These are phyloP conservation scores for Oryza meridionalis DNA, from an alignment of 176 grass and related monocot genomes.

Conservation along the genomic window DNA sequence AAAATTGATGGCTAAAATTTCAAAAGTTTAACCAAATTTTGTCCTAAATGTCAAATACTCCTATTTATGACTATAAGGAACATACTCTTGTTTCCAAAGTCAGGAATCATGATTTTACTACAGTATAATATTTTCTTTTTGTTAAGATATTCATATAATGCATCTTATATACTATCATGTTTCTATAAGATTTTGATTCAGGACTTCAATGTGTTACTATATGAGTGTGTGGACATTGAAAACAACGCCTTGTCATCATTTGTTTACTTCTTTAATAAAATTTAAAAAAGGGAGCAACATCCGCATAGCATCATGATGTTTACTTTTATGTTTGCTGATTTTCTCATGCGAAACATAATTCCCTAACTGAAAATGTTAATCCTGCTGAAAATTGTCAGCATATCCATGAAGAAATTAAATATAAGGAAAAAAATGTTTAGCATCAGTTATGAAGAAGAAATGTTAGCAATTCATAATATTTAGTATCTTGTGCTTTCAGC, in stretches of 20 bases:
- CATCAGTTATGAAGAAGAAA: background rate
- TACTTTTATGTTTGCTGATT: background rate
- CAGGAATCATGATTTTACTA: background rate
- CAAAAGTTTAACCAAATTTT: no score
- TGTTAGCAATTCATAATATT: background rate
- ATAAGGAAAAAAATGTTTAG: background rate
- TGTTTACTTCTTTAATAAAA: background rate
- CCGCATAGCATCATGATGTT: background rate
- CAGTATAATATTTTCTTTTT: background rate
- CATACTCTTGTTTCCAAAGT: background rate
- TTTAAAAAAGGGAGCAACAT: background rate
- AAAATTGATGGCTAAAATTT: no score
- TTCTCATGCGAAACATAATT: background rate
- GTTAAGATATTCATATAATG: background rate
- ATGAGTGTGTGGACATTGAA: background rate
- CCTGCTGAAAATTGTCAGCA: background rate
- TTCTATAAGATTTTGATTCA: background rate
- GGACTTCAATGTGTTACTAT: background rate
- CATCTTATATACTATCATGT: background rate
- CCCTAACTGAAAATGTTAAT: background rate
- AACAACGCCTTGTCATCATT: background rate
- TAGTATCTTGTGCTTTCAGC: background rate
- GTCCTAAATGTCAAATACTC: no score
- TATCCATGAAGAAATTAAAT: constrained; percentile 10
- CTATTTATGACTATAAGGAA: background rate